phyloP scores from a whole-genome alignment of 2,329 filamentous ascomycete species.

The Balansia obtecta region DNA sequence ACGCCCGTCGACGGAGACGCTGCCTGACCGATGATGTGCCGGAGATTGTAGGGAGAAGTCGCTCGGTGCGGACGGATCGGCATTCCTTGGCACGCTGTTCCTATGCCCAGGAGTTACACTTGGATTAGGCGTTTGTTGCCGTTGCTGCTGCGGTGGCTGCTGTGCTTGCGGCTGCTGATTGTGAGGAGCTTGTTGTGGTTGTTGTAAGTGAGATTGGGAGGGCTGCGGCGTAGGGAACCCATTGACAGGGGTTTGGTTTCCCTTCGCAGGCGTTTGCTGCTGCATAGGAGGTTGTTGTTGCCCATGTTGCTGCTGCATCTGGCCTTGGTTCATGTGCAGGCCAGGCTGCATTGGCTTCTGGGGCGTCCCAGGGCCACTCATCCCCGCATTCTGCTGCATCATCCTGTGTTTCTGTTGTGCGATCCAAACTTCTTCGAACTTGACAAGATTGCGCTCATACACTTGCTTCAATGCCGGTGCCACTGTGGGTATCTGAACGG shows the following conservation, averaged over 20 bases:
- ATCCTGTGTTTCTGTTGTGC: slow-evolving; percentile 42
- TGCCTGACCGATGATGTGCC: slow-evolving; percentile 27
- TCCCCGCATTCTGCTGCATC: slow-evolving; percentile 29
- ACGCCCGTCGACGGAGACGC: slow-evolving; percentile 25
- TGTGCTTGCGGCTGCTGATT: slow-evolving; percentile 18
- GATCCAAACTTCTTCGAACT: slow-evolving; percentile 62
- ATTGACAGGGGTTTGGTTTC: slow-evolving; percentile 24
- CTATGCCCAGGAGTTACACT: slow-evolving; percentile 16
- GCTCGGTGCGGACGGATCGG: slow-evolving; percentile 25
- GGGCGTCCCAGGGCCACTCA: slow-evolving; percentile 10
- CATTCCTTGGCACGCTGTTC: slow-evolving; percentile 38
- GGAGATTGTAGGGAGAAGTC: slow-evolving; percentile 37
- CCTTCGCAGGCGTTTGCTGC: slow-evolving; percentile 28
- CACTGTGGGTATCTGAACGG: slow-evolving; percentile 52
- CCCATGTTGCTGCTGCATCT: slow-evolving; percentile 21
- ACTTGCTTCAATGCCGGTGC: slow-evolving; percentile 57
- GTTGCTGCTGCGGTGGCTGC: slow-evolving; percentile 6
- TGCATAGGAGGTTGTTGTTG: slow-evolving; percentile 22
- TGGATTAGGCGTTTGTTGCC: slow-evolving; percentile 24
- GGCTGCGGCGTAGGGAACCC: slow-evolving; percentile 24
- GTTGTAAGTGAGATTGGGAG: slow-evolving; percentile 11
- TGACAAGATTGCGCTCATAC: slow-evolving; percentile 63
- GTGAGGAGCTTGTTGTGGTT: slow-evolving; percentile 8
- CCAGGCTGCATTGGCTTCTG: slow-evolving; percentile 27
- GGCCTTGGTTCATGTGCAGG: slow-evolving; percentile 20